These are phyloP conservation scores for Emmonsiellopsis sp. DNA, from an alignment of 2,329 filamentous ascomycete genomes.

Conservation along the genomic window DNA sequence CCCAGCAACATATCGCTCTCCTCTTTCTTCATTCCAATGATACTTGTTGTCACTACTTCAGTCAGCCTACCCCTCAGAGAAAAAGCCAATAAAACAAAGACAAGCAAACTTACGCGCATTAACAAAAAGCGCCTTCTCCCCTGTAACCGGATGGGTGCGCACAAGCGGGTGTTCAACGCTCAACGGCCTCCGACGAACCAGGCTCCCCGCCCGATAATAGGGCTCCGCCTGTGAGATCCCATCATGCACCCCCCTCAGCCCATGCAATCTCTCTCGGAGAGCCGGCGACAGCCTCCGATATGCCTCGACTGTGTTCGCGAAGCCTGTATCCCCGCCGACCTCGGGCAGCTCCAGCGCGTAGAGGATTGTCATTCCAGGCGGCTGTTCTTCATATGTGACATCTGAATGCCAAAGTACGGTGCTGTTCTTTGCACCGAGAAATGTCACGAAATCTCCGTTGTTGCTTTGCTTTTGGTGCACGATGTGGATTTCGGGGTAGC, in stretches of 20 bases:
- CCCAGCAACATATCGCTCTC: slow-evolving; percentile 71
- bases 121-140: slow-evolving; percentile 74
- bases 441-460: slow-evolving; percentile 47
- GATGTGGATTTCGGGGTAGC: slow-evolving; percentile 68
- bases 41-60: slow-evolving; percentile 60
- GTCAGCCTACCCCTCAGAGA: background rate
- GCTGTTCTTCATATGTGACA: slow-evolving; percentile 79
- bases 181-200: slow-evolving; percentile 68
- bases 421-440: slow-evolving; percentile 63
- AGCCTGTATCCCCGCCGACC: slow-evolving; percentile 77
- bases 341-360: slow-evolving; percentile 74
- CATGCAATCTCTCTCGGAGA: slow-evolving; percentile 72
- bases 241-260: slow-evolving; percentile 47
- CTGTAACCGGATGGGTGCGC: slow-evolving; percentile 73
- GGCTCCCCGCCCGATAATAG: slow-evolving; percentile 56
- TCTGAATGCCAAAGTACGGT: slow-evolving; percentile 85
- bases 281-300: slow-evolving; percentile 71
- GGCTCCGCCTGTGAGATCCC: slow-evolving; percentile 63
- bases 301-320: slow-evolving; percentile 68
- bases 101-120: slow-evolving; percentile 65
- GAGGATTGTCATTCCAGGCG: slow-evolving; percentile 80
- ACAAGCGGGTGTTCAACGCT: slow-evolving; percentile 67
- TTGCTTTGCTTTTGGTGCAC: slow-evolving; percentile 65
- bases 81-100: background rate
- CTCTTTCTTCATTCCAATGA: slow-evolving; percentile 77